Percentiles rank a stretch among this genome's conserved stretches.
phyloP scores from a whole-genome alignment of 108 stramenopile genomes.

The Pseudonitzschia delicatissima region DNA sequence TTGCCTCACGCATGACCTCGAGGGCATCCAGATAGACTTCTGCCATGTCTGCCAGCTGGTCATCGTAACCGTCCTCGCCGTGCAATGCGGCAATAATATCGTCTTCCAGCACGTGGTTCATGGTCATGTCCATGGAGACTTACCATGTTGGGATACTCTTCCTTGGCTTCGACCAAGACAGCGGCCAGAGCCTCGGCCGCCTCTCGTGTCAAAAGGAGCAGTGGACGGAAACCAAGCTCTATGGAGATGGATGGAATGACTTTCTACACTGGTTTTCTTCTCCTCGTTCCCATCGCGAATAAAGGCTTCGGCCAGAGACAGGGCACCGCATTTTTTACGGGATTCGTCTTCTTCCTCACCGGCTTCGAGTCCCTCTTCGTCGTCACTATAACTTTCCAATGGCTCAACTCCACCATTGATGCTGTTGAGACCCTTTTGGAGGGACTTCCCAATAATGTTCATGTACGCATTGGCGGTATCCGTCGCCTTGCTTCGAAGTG shows the following conservation, averaged over 20 bases:
- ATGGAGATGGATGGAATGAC: not conserved
- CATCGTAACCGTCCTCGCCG: slow-evolving; percentile 29
- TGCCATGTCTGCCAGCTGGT: slow-evolving; percentile 51
- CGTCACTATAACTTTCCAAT: slow-evolving; percentile 68
- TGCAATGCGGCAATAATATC: slow-evolving; percentile 51
- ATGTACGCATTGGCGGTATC: slow-evolving; percentile 66
- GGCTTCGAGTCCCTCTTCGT: slow-evolving; percentile 44
- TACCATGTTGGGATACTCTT: slow-evolving; percentile 24
- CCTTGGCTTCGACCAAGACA: slow-evolving; percentile 28
- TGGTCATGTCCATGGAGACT: slow-evolving; percentile 50
- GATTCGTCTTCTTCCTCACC: slow-evolving; percentile 40
- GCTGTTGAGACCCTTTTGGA: slow-evolving; percentile 63
- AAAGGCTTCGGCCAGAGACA: slow-evolving; percentile 51
- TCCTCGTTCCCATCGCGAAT: slow-evolving; percentile 22
- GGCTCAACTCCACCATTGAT: slow-evolving; percentile 31
- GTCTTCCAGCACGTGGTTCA: slow-evolving; percentile 73
- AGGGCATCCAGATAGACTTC: slow-evolving; percentile 54
- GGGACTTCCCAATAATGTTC: slow-evolving; percentile 49
- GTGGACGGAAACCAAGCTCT: not conserved
- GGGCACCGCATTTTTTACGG: slow-evolving; percentile 59
- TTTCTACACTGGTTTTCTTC: not conserved
- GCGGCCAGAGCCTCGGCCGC: slow-evolving; percentile 80
- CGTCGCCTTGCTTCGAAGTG: slow-evolving; percentile 68
- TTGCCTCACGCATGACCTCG: slow-evolving; percentile 49
- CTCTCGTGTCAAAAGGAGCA: slow-evolving; percentile 11